These are phyloP conservation scores for Dactylonectria macrodidyma DNA, from an alignment of 2,329 filamentous ascomycete species.

Conservation along the genomic window DNA sequence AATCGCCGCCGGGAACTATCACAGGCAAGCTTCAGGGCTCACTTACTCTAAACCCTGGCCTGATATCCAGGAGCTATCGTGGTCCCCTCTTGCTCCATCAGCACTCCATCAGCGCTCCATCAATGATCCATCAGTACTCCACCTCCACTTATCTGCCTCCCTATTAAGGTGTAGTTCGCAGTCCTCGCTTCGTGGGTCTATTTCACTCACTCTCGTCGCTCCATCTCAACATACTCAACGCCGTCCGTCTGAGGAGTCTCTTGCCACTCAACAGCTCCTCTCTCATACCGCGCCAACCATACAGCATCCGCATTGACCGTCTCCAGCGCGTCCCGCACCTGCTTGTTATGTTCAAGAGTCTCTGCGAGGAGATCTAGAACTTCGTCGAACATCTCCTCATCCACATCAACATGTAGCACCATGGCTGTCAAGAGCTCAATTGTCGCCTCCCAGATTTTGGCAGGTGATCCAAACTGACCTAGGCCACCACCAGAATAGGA, in stretches of 20 bases:
- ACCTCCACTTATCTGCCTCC: constrained; percentile 29
- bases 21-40: constrained; percentile 16
- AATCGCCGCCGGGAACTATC: constrained; percentile 25
- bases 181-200: constrained; percentile 17
- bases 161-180: constrained; percentile 25
- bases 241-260: constrained; percentile 61
- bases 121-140: constrained; percentile 7
- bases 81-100: constrained; percentile 1
- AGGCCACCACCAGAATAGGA: constrained; percentile 55
- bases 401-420: constrained; percentile 74
- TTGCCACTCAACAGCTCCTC: constrained; percentile 56
- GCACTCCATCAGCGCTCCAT: constrained; percentile 12
- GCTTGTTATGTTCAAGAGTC: constrained; percentile 59
- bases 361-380: constrained; percentile 74
- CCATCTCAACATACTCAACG: constrained; percentile 55
- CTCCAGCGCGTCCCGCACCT: constrained; percentile 72
- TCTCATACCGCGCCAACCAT: constrained; percentile 75
- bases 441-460: constrained; percentile 75
- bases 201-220: constrained; percentile 29
- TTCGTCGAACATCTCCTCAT: constrained; percentile 80
- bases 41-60: constrained; percentile 18
- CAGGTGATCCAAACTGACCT: constrained; percentile 73
- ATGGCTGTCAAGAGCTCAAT: constrained; percentile 72
- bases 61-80: constrained; percentile 11
- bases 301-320: constrained; percentile 81